Evolutionary conservation across 108 stramenopile genomes (phyloP).

Genomic region (Conticribra weissflogii): DNA sequence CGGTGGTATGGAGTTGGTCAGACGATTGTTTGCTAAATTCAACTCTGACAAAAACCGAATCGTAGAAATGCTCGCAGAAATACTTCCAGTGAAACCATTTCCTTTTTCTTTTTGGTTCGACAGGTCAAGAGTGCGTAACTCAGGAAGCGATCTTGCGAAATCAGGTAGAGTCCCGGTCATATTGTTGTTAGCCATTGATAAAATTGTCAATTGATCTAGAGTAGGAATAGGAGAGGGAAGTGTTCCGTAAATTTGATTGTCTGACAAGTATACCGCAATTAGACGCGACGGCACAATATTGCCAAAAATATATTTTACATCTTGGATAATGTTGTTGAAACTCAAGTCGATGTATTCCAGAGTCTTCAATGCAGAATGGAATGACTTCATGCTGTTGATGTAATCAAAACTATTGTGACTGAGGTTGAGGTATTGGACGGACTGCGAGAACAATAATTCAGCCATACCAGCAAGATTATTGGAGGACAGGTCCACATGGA

Average conservation of each 20-base stretch:
- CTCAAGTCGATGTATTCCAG: constrained; percentile 51
- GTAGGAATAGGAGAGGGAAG: constrained; percentile 13
- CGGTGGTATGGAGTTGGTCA: neutral
- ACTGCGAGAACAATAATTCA: constrained; percentile 63
- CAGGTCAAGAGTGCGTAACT: constrained; percentile 1
- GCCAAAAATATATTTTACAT: constrained; percentile 11
- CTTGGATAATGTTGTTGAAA: constrained; percentile 39
- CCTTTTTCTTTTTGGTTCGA: constrained; percentile 7
- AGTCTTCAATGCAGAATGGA: constrained; percentile 28
- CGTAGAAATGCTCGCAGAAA: constrained; percentile 3
- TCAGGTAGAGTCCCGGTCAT: constrained; percentile 28
- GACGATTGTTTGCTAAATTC: constrained; percentile 12
- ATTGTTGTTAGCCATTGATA: neutral
- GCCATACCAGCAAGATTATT: constrained; percentile 26
- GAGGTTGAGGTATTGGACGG: constrained; percentile 51
- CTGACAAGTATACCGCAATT: too few relatives aligned
- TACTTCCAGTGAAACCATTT: constrained; percentile 9
- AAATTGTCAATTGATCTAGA: constrained; percentile 1
- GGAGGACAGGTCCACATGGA: constrained; percentile 15
- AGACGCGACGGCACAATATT: too few relatives aligned
- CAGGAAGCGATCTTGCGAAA: neutral
- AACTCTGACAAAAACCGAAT: constrained; percentile 1
- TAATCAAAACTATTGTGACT: constrained; percentile 50
- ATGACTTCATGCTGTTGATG: constrained; percentile 51
- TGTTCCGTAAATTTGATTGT: constrained; percentile 9